Base-by-base conservation (phyloP, 148 eudicot genomes). In the Fallopia convolvulus region DNA sequence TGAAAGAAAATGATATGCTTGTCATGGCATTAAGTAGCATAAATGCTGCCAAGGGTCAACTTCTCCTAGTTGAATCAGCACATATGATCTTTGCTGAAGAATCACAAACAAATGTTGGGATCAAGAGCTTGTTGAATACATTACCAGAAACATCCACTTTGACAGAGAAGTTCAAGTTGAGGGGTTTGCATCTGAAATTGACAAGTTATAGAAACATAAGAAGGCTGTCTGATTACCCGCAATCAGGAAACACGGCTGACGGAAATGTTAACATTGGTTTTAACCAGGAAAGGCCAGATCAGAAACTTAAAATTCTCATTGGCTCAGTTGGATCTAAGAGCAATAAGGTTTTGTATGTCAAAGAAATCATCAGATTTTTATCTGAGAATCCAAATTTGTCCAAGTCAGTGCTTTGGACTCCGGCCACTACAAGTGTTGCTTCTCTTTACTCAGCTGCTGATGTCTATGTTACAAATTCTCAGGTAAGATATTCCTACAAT, bases 301-400 rank as follows among this genome's bases (percentile, higher is more conserved):
- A 87, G 77, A 85, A 74, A 75, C 86, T 93, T 18, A 96, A 91
- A 74, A 68, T 96, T 84, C 93, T 96, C 39, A 91, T 96, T 76
- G 99, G 99, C 78, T 96, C 99, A 47, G 98, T 91, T 72, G 99
- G 98, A 74, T 96, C 99, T 17, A 96, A 96, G 80, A 93, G 99
- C 83, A 96, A 93, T 80, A 96, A 96, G 87, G 90, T 86, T 77
- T 72, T 76, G 53, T 96, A 93, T 86, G 98, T 96, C 66, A 91
- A 87, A 83, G 86, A 85, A 78, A 83, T 96, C 76, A 94, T 96
- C 72, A 72, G 78, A 58, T 85, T 85, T 75, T 61, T 90, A 77
- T 85, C 92, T 23, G 75, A 75, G 56, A 94, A 91, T 83, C 82
- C 92, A 26, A 91, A 87, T 70, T 74, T 93, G 85, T 88, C 94